Evolutionary conservation across 176 grass and related monocot genomes (phyloP).

Genomic region (Rhynchospora pubera): DNA sequence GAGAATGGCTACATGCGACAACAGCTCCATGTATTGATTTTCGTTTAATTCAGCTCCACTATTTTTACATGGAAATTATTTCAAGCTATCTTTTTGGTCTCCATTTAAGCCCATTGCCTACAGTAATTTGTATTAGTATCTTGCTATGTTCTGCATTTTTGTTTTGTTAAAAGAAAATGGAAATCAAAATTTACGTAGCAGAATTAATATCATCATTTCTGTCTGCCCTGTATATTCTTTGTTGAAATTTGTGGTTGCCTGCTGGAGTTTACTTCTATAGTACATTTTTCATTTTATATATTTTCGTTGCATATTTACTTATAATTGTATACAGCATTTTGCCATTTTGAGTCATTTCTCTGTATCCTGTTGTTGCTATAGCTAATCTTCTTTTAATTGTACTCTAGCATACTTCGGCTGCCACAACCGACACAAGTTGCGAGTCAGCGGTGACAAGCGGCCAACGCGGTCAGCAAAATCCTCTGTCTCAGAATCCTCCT

Average conservation of each 20-base stretch:
- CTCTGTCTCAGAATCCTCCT: slow-evolving; percentile 50
- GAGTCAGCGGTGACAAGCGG: slow-evolving; percentile 98
- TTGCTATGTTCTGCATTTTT: not conserved
- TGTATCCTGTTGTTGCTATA: not conserved
- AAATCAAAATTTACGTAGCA: not conserved
- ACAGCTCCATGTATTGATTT: slow-evolving; percentile 57
- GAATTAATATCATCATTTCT: not conserved
- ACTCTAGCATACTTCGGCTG: slow-evolving; percentile 50
- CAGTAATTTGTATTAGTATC: not conserved
- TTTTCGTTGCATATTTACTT: not conserved
- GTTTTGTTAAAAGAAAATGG: not conserved
- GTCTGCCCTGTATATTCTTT: not conserved
- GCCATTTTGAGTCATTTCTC: not conserved
- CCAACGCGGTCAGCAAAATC: slow-evolving; percentile 81
- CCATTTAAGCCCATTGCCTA: not conserved
- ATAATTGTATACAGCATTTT: not conserved
- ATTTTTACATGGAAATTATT: not conserved
- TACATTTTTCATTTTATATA: not conserved
- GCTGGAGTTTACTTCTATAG: not conserved
- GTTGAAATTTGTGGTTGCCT: not conserved
- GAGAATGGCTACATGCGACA: slow-evolving; percentile 85
- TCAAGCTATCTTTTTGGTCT: not conserved
- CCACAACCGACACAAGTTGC: slow-evolving; percentile 85
- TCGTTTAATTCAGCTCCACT: not conserved
- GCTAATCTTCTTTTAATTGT: slow-evolving; percentile 7